These are phyloP conservation scores for Acer saccharum DNA, from an alignment of 345 rosid species.

Conservation along the genomic window DNA sequence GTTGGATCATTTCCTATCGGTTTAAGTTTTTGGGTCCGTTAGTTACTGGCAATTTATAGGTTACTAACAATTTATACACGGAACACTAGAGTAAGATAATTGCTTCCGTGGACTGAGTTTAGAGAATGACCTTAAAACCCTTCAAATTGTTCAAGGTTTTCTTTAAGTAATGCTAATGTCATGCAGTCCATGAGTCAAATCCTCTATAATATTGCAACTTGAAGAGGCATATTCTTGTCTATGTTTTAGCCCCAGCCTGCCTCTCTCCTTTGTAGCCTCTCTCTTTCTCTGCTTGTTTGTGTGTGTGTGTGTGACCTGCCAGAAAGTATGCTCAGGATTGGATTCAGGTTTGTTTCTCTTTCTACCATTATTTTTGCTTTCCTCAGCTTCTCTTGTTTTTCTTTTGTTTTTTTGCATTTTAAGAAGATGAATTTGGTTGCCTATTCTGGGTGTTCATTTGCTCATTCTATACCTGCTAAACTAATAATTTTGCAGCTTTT, in stretches of 20 bases:
- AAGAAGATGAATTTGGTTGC: neutral
- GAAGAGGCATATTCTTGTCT: neutral
- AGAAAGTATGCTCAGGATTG: conserved; percentile 20
- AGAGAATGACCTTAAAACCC: neutral
- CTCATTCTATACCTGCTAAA: neutral
- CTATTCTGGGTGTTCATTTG: conserved; percentile 1
- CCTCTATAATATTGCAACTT: no score
- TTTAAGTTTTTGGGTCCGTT: no score
- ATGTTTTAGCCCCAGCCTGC: no score
- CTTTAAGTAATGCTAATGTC: no score
- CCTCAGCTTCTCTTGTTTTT: neutral
- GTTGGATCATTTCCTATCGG: no score
- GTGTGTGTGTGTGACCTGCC: neutral
- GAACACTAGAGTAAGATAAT: no score
- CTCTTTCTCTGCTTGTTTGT: neutral
- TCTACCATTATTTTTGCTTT: neutral
- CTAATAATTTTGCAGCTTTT: neutral
- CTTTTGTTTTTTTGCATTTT: neutral
- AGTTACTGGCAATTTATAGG: no score
- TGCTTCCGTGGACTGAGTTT: no score
- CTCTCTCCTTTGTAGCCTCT: neutral
- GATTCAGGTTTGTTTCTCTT: conserved; percentile 18
- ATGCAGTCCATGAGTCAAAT: no score
- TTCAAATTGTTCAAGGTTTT: neutral
- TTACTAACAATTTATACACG: no score